These are phyloP conservation scores for Elsinoe necatrix DNA, from an alignment of 2,329 filamentous ascomycete species.

Conservation along the genomic window DNA sequence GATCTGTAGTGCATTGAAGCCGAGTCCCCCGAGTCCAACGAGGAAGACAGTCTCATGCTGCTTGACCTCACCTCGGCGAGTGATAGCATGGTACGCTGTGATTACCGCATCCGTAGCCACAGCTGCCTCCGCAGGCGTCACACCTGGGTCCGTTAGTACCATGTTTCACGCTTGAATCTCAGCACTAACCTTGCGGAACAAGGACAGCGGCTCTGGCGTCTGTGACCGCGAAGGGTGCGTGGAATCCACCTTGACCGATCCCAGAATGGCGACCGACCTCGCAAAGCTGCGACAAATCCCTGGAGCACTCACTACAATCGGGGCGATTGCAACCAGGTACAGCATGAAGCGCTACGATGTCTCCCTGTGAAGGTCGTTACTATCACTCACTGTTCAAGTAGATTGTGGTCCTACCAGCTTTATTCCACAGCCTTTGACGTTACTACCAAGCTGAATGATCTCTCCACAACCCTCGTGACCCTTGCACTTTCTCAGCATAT, in stretches of 20 bases:
- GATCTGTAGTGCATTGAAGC: conserved; percentile 36
- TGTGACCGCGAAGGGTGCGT: conserved; percentile 33
- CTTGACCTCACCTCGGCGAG: conserved; percentile 30
- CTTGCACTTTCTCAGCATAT: background rate
- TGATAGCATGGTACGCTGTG: conserved; percentile 36
- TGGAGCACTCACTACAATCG: conserved; percentile 34
- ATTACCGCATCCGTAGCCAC: conserved; percentile 36
- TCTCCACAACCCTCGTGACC: conserved; percentile 22
- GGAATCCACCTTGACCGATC: conserved; percentile 39
- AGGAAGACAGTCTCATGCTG: conserved; percentile 33
- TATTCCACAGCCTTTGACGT: conserved; percentile 16
- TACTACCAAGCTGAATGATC: conserved; percentile 18
- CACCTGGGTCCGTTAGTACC: conserved; percentile 15
- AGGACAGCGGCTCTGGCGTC: conserved; percentile 23
- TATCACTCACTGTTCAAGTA: background rate
- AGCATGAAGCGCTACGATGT: conserved; percentile 28
- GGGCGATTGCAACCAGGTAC: conserved; percentile 29
- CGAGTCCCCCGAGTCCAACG: conserved; percentile 36
- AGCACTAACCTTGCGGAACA: conserved; percentile 17
- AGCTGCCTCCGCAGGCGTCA: conserved; percentile 29
- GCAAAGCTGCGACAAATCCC: conserved; percentile 34
- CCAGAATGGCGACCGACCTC: conserved; percentile 35
- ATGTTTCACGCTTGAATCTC: background rate
- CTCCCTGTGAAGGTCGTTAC: conserved; percentile 20
- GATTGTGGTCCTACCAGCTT: conserved; percentile 2